These are phyloP conservation scores for Coccomyxa sp. DNA, from an alignment of 139 green algal genomes.

Conservation along the genomic window DNA sequence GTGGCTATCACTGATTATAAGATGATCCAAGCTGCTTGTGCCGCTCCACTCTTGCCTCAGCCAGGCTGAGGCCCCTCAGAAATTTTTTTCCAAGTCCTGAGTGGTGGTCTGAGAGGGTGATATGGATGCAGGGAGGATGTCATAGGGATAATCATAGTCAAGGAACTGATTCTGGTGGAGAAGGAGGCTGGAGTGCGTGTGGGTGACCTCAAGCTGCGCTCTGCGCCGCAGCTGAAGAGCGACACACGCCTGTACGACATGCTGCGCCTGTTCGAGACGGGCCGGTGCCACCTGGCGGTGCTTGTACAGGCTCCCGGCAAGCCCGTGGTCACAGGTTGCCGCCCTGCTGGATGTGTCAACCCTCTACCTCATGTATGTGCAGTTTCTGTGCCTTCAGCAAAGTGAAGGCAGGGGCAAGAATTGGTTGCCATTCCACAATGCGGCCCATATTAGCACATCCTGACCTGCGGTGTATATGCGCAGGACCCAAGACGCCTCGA, in stretches of 20 bases:
- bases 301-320: slow-evolving; percentile 44
- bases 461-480: too few relatives aligned
- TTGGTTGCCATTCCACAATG: too few relatives aligned
- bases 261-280: slow-evolving; percentile 88
- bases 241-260: slow-evolving; percentile 83
- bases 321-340: too few relatives aligned
- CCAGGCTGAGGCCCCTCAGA: background rate
- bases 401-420: too few relatives aligned
- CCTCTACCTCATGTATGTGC: too few relatives aligned
- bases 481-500: too few relatives aligned
- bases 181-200: slow-evolving; percentile 9
- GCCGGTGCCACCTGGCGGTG: slow-evolving; percentile 84
- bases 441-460: too few relatives aligned
- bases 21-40: too few relatives aligned
- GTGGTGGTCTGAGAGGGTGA: background rate
- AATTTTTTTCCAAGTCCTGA: background rate
- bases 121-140: slow-evolving; percentile 22
- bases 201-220: slow-evolving; percentile 33
- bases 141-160: slow-evolving; percentile 79
- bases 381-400: too few relatives aligned
- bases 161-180: slow-evolving; percentile 71
- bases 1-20: too few relatives aligned
- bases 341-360: too few relatives aligned
- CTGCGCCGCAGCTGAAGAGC: slow-evolving; percentile 32
- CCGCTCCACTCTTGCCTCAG: background rate